A percentile compares a stretch with the other conserved stretches of the same genome.
These are phyloP conservation scores for Xylariales sp. DNA, from an alignment of 2,329 filamentous ascomycete genomes.

Conservation along the genomic window DNA sequence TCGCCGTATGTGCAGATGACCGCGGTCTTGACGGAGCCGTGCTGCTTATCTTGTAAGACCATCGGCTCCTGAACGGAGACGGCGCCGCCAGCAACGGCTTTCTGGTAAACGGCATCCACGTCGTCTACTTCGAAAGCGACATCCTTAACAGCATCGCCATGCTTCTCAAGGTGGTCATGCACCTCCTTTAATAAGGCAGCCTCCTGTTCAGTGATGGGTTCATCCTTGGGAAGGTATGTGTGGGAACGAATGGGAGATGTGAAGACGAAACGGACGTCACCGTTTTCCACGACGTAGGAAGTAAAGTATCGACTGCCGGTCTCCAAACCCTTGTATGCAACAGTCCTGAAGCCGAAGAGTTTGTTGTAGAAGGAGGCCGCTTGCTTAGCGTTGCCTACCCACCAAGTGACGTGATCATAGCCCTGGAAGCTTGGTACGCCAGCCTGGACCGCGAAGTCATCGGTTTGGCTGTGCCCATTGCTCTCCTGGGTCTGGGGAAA, in stretches of 20 bases:
- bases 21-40: constrained; percentile 67
- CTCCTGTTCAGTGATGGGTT: constrained; percentile 61
- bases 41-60: constrained; percentile 48
- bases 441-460: constrained; percentile 50
- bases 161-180: constrained; percentile 75
- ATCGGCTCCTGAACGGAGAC: constrained; percentile 58
- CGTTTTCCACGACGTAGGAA: constrained; percentile 79
- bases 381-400: constrained; percentile 95
- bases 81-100: constrained; percentile 64
- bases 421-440: constrained; percentile 63
- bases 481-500: constrained; percentile 17
- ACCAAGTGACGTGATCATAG: constrained; percentile 94
- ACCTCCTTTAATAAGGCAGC: constrained; percentile 66
- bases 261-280: constrained; percentile 75
- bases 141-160: constrained; percentile 93
- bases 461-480: constrained; percentile 28
- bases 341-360: constrained; percentile 77
- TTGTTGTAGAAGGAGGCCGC: constrained; percentile 84
- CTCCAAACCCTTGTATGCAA: constrained; percentile 86
- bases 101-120: constrained; percentile 72
- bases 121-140: constrained; percentile 93
- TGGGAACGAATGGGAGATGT: constrained; percentile 72
- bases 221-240: constrained; percentile 49
- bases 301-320: constrained; percentile 78
- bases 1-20: constrained; percentile 91